Evolutionary conservation across 2,329 filamentous ascomycete species (phyloP).

Genomic region (Penicillium sp.): DNA sequence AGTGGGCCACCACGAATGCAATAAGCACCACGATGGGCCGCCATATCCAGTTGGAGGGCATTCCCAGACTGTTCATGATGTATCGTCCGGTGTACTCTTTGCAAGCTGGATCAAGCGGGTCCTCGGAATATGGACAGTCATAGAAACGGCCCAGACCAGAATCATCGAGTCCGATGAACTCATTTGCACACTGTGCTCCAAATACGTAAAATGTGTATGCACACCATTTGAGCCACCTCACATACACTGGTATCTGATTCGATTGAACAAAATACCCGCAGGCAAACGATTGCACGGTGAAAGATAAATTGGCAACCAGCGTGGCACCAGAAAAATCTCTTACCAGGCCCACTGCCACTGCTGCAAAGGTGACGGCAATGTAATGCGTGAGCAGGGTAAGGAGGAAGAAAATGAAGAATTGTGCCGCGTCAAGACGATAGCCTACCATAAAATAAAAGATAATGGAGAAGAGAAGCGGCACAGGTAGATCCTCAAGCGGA

Average conservation of each 20-base stretch:
- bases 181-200: constrained; percentile 68
- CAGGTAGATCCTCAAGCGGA: constrained; percentile 69
- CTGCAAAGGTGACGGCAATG: constrained; percentile 69
- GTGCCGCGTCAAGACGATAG: constrained; percentile 61
- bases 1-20: constrained; percentile 64
- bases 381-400: constrained; percentile 70
- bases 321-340: constrained; percentile 70
- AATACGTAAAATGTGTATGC: constrained; percentile 59
- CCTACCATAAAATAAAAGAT: constrained; percentile 79
- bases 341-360: constrained; percentile 63
- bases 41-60: constrained; percentile 66
- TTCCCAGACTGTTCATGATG: constrained; percentile 67
- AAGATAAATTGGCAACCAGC: constrained; percentile 69
- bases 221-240: constrained; percentile 69
- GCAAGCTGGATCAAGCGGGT: constrained; percentile 64
- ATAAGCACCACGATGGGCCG: constrained; percentile 64
- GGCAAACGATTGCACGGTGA: constrained; percentile 70
- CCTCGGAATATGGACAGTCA: constrained; percentile 65
- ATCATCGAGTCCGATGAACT: constrained; percentile 54
- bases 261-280: constrained; percentile 76
- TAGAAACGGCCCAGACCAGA: constrained; percentile 63
- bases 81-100: constrained; percentile 67
- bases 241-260: constrained; percentile 71
- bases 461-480: constrained; percentile 67
- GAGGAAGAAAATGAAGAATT: constrained; percentile 72